Evolutionary conservation across 306 rosid genomes (phyloP).

Genomic region (Alnus glutinosa): DNA sequence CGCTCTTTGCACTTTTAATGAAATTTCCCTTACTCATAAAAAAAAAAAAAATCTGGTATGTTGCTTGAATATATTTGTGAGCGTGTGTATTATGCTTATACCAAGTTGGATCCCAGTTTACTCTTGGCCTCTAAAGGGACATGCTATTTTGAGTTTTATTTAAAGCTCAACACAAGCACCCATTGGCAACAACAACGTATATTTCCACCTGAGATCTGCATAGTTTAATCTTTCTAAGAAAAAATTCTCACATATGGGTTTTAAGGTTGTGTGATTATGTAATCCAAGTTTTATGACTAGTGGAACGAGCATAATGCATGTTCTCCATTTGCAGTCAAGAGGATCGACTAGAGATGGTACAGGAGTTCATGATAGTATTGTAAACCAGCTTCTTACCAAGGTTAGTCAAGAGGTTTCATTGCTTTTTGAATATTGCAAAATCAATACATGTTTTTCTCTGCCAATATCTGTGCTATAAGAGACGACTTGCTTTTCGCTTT

Average conservation of each 20-base stretch:
- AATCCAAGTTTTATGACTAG: not conserved
- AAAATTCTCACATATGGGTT: slow-evolving; percentile 12
- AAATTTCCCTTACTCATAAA: no score
- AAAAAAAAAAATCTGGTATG: not conserved
- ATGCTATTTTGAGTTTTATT: slow-evolving; percentile 5
- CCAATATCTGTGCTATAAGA: slow-evolving; percentile 22
- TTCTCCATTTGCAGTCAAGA: slow-evolving; percentile 66
- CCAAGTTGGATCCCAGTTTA: not conserved
- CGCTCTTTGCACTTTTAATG: no score
- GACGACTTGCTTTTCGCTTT: slow-evolving; percentile 27
- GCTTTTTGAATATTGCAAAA: slow-evolving; percentile 16
- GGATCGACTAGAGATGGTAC: slow-evolving; percentile 99
- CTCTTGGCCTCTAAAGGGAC: not conserved
- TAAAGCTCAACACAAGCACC: not conserved
- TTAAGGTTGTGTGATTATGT: slow-evolving; percentile 24
- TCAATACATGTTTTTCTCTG: slow-evolving; percentile 4
- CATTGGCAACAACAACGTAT: slow-evolving; percentile 13
- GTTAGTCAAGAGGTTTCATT: slow-evolving; percentile 40
- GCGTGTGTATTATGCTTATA: not conserved
- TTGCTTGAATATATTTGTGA: not conserved
- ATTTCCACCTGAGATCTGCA: slow-evolving; percentile 17
- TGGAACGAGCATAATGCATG: slow-evolving; percentile 8
- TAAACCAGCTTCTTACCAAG: slow-evolving; percentile 98
- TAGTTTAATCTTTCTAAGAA: not conserved
- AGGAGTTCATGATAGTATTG: slow-evolving; percentile 98